phyloP scores from a whole-genome alignment of 495 filamentous ascomycete genomes.

The Corynascus novoguineensis region DNA sequence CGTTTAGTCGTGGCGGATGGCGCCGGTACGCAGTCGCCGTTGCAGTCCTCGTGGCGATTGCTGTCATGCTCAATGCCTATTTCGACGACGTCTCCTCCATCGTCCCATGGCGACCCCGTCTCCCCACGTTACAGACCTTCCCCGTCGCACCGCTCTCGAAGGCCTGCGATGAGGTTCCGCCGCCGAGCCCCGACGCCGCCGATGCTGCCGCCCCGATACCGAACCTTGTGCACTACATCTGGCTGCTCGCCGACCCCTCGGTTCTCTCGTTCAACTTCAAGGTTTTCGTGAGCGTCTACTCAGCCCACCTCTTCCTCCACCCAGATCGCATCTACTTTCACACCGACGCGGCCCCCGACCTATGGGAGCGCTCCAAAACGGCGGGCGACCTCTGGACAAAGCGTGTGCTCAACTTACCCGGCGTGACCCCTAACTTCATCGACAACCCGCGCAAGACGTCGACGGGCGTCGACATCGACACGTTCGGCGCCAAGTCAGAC shows the following conservation, averaged over 20 bases:
- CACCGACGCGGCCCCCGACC: slow-evolving; percentile 21
- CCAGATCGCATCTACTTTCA: slow-evolving; percentile 26
- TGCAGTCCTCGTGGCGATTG: background rate
- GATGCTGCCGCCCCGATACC: slow-evolving; percentile 19
- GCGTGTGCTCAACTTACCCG: slow-evolving; percentile 16
- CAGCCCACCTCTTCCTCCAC: slow-evolving; percentile 17
- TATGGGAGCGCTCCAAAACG: slow-evolving; percentile 11
- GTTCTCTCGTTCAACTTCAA: slow-evolving; percentile 20
- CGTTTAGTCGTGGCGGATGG: background rate
- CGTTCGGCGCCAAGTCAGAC: slow-evolving; percentile 19
- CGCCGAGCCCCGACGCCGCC: background rate
- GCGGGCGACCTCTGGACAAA: slow-evolving; percentile 18
- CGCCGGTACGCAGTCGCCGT: background rate
- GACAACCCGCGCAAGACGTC: slow-evolving; percentile 8
- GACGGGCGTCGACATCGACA: slow-evolving; percentile 15
- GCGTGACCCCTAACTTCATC: slow-evolving; percentile 14
- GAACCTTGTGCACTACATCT: slow-evolving; percentile 31
- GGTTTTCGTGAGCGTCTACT: slow-evolving; percentile 24
- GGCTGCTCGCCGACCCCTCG: slow-evolving; percentile 20
- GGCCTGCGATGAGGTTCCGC: slow-evolving; percentile 1
- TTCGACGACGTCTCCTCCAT: slow-evolving; percentile 3
- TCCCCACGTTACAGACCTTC: background rate
- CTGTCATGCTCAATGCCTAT: background rate
- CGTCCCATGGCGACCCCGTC: background rate
- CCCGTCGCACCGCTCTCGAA: background rate